A percentile compares a stretch with the other conserved stretches of the same genome.
Evolutionary conservation across 805 yeast genomes (phyloP).

Genomic region (Diddensiella santjacobensis): DNA sequence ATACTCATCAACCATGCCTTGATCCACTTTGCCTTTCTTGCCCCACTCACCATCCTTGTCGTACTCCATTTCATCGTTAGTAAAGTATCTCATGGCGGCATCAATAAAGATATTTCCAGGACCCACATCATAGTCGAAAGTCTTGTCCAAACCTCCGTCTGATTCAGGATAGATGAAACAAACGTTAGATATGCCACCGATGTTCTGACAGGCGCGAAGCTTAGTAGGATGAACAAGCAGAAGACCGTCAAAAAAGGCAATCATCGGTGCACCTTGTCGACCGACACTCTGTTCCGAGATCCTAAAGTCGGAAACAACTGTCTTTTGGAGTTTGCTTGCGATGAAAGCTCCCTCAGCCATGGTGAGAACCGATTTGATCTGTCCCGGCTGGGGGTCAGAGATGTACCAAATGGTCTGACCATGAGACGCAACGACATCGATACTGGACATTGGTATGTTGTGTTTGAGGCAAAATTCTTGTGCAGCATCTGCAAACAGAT

Average conservation of each 20-base stretch:
- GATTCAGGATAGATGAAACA: slow-evolving; percentile 26
- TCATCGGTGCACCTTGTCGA: slow-evolving; percentile 32
- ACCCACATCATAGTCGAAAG: slow-evolving; percentile 30
- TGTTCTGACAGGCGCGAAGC: slow-evolving; percentile 28
- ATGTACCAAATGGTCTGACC: slow-evolving; percentile 32
- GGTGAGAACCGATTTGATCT: slow-evolving; percentile 24
- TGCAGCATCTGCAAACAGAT: slow-evolving; percentile 19
- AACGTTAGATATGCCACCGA: slow-evolving; percentile 32
- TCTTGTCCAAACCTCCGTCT: slow-evolving; percentile 27
- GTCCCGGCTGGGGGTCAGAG: slow-evolving; percentile 20
- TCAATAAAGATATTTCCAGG: slow-evolving; percentile 33
- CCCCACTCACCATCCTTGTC: slow-evolving; percentile 31
- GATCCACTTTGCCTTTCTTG: slow-evolving; percentile 24
- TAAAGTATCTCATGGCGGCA: slow-evolving; percentile 29
- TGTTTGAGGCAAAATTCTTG: slow-evolving; percentile 14
- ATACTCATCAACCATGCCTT: slow-evolving; percentile 25
- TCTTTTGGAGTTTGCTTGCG: slow-evolving; percentile 20
- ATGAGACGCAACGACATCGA: slow-evolving; percentile 29
- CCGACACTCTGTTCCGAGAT: slow-evolving; percentile 29
- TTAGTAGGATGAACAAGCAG: slow-evolving; percentile 26
- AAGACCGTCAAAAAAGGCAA: slow-evolving; percentile 29
- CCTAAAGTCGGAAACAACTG: slow-evolving; percentile 29
- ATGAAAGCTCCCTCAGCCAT: slow-evolving; percentile 28
- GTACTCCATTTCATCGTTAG: slow-evolving; percentile 24
- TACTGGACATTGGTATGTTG: slow-evolving; percentile 5